A percentile compares a stretch with the other conserved stretches of the same genome.
These are phyloP conservation scores for Ceratobasidium sp. DNA, from an alignment of 1,284 basidiomycete genomes.

Conservation along the genomic window DNA sequence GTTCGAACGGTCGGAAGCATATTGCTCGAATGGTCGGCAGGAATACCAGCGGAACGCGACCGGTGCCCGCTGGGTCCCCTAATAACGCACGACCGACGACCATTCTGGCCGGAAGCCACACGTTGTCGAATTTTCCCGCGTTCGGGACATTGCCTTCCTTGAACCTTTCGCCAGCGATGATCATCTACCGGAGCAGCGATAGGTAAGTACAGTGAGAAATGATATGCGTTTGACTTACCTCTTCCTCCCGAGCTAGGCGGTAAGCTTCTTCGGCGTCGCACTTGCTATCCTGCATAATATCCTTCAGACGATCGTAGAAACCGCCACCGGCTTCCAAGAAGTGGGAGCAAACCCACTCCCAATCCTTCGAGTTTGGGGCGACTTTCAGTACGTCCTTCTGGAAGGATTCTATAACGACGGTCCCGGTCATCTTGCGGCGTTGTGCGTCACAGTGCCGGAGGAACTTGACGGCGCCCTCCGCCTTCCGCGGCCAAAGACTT, in stretches of 20 bases:
- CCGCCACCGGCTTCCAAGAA: neutral
- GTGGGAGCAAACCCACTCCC: neutral
- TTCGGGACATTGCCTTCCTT: neutral
- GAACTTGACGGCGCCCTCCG: neutral
- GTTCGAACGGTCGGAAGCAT: neutral
- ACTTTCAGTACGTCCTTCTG: neutral
- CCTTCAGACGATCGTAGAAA: neutral
- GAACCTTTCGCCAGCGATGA: neutral
- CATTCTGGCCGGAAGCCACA: neutral
- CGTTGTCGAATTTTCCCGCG: neutral
- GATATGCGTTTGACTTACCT: neutral
- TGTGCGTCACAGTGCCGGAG: neutral
- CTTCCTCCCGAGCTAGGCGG: neutral
- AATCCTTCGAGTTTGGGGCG: neutral
- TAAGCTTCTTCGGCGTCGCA: neutral
- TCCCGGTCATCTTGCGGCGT: neutral
- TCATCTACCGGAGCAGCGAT: neutral
- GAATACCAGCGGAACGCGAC: neutral
- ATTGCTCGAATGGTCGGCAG: neutral
- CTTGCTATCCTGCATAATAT: neutral
- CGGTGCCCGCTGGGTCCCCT: neutral
- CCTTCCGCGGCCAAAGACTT: neutral
- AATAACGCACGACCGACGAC: neutral
- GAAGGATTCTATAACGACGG: neutral
- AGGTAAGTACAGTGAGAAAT: neutral